These are phyloP conservation scores for Paramecium caudatum DNA, from an alignment of 73 alveolate genomes.

Conservation along the genomic window DNA sequence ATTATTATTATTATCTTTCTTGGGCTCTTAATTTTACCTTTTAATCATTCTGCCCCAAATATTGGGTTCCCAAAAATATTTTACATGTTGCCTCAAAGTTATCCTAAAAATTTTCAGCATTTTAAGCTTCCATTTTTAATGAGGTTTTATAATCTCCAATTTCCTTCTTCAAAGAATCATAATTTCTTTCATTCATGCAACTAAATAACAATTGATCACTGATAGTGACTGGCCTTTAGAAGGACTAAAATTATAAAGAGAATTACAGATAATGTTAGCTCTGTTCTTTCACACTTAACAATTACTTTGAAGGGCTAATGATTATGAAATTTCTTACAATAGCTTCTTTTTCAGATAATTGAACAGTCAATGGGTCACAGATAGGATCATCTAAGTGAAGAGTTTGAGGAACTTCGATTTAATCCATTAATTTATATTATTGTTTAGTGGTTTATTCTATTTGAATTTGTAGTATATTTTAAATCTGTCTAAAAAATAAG, in stretches of 20 bases:
- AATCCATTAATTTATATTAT: no score
- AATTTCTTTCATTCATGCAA: not conserved
- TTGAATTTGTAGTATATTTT: no score
- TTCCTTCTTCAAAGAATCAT: not conserved
- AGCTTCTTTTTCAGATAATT: not conserved
- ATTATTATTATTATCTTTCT: not conserved
- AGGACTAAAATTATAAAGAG: not conserved
- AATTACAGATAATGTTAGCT: not conserved
- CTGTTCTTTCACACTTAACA: not conserved
- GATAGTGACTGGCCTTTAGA: not conserved
- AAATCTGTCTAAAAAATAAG: no score
- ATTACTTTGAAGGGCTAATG: slow-evolving; percentile 2
- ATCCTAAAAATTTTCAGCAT: not conserved
- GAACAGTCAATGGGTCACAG: not conserved
- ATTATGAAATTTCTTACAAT: not conserved
- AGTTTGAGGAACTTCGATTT: no score
- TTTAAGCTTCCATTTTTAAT: not conserved
- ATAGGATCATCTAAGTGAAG: no score
- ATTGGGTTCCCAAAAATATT: not conserved
- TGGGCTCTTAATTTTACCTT: not conserved
- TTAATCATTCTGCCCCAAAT: no score
- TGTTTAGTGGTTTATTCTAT: no score
- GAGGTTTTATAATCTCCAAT: not conserved
- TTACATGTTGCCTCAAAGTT: slow-evolving; percentile 7
- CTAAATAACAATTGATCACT: not conserved